A percentile compares a stretch with the other conserved stretches of the same genome.
Evolutionary conservation across 2,329 filamentous ascomycete genomes (phyloP).

Genomic region (Stagonosporopsis vannaccii): DNA sequence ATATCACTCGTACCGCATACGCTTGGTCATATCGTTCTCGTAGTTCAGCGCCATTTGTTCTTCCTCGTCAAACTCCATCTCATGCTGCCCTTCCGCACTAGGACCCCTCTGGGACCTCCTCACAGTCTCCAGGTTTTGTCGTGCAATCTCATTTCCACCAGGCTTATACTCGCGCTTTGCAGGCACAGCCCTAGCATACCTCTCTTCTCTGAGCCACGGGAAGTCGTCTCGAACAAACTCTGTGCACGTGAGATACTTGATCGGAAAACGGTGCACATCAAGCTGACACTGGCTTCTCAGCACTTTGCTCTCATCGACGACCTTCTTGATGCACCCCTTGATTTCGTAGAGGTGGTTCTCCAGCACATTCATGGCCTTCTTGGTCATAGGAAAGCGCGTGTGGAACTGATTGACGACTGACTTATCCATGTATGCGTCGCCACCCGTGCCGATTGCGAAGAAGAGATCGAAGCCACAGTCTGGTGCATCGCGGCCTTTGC

Average conservation of each 20-base stretch:
- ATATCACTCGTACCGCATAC: conserved; percentile 12
- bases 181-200: conserved; percentile 3
- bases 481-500: conserved; percentile 45
- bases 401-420: conserved; percentile 50
- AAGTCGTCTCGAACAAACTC: conserved; percentile 51
- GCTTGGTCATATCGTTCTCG: conserved; percentile 7
- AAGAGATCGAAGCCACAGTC: conserved; percentile 60
- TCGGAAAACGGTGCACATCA: conserved; percentile 45
- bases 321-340: conserved; percentile 53
- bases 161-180: conserved; percentile 30
- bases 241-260: conserved; percentile 56
- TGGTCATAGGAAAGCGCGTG: conserved; percentile 53
- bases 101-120: conserved; percentile 21
- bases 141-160: conserved; percentile 41
- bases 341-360: conserved; percentile 52
- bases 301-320: conserved; percentile 47
- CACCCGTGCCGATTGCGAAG: conserved; percentile 49
- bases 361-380: conserved; percentile 53
- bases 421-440: conserved; percentile 54
- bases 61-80: conserved; percentile 16
- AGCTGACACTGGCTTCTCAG: conserved; percentile 51
- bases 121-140: conserved; percentile 30
- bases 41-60: conserved; percentile 4
- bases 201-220: conserved; percentile 47
- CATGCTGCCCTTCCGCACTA: conserved; percentile 15